Base-by-base conservation (phyloP, 257 asterid genomes). In the Fraxinus anomala region DNA sequence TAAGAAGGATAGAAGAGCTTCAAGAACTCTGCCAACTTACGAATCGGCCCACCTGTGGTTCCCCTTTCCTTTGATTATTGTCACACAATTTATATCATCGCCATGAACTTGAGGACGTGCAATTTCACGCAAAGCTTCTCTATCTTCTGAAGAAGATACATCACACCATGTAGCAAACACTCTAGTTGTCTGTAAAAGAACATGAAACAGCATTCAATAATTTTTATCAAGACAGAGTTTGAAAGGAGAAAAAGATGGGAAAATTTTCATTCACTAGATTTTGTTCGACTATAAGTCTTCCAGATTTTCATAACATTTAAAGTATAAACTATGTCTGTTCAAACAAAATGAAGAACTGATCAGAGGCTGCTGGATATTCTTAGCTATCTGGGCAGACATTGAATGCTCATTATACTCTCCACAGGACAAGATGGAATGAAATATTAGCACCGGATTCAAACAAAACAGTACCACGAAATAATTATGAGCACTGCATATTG, bases 71-170 rank as follows among this genome's bases (percentile, higher is more conserved):
- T 82, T 78, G 59, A 91, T 85, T 59, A 91, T 44, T 63, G 98
- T 81, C 82, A 89, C 94, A 80, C 99, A 95, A 77, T 93, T 93
- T 54, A 95, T 90, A 86, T 95, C 99, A 81, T 95, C 98, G 14
- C 98, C 98, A 66, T 95, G 99, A 86, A 95, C 99, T 81, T 95
- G 99, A 49, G 99, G 97, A 31, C 99, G 91, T 33, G 97, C 98
- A 79, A 95, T 95, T 91, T 95, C 99, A 89, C 90, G 92, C 99
- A 98, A 95, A 65, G 88, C 85, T 74, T 87, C 97, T 82, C 78
- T 79, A 72, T 79, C 85, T 75, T 82, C 86, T 79, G 69, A 70
- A 63, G 79, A 80, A 75, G 88, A 80, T 63, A 77, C 74, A 70
- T 79, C 80, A 73, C 73, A 75, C 98, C 99, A 95, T 54, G 97